A percentile compares a stretch with the other conserved stretches of the same genome.
Evolutionary conservation across 2,329 filamentous ascomycete genomes (phyloP).

Genomic region (Ceratocystis diversiconidia): DNA sequence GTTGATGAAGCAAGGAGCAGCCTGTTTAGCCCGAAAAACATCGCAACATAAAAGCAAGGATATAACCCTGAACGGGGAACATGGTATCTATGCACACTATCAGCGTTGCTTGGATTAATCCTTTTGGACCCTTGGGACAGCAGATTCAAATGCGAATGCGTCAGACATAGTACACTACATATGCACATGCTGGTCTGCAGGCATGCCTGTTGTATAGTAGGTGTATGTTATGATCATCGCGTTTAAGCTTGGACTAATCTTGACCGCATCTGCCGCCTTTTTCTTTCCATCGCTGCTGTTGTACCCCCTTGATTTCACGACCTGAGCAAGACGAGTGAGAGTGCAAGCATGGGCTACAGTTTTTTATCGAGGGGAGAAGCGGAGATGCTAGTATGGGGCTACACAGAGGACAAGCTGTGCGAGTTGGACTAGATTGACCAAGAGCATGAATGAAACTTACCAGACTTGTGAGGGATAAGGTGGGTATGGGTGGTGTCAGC

Average conservation of each 20-base stretch:
- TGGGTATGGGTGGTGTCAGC: no score
- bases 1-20: neutral
- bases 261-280: constrained; percentile 5
- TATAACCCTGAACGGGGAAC: constrained; percentile 2
- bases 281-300: neutral
- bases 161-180: neutral
- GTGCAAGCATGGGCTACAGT: no score
- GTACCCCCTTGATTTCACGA: neutral
- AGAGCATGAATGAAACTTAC: no score
- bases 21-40: neutral
- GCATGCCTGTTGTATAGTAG: neutral
- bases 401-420: no score
- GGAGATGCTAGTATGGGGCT: no score
- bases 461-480: no score
- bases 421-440: no score
- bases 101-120: neutral
- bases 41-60: neutral
- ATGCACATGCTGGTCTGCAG: neutral
- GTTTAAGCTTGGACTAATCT: neutral
- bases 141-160: neutral
- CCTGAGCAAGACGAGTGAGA: no score
- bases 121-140: neutral
- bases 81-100: neutral
- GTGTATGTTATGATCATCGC: neutral
- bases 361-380: no score